Evolutionary conservation across 768 basidiomycete genomes (phyloP).

Genomic region (Porpolomopsis calyptriformis): DNA sequence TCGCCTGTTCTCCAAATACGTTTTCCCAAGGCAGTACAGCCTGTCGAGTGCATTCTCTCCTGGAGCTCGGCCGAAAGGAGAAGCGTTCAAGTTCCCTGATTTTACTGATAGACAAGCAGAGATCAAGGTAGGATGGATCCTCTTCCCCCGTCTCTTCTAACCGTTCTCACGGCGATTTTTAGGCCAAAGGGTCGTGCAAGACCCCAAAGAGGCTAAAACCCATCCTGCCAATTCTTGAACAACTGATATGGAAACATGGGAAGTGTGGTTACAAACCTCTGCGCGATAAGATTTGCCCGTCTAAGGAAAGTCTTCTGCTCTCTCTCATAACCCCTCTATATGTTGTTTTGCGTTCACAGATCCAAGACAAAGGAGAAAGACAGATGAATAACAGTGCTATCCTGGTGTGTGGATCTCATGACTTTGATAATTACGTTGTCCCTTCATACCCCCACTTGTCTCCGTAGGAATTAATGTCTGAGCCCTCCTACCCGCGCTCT

Average conservation of each 20-base stretch:
- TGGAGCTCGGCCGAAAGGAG: slow-evolving; percentile 13
- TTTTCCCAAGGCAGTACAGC: slow-evolving; percentile 76
- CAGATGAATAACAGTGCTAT: slow-evolving; percentile 53
- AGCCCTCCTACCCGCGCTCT: slow-evolving; percentile 41
- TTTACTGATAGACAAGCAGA: slow-evolving; percentile 56
- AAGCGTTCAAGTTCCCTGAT: slow-evolving; percentile 32
- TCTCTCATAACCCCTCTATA: neutral
- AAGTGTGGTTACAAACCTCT: slow-evolving; percentile 64
- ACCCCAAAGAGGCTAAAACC: slow-evolving; percentile 67
- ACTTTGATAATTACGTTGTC: neutral
- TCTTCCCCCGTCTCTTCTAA: neutral
- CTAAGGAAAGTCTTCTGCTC: slow-evolving; percentile 48
- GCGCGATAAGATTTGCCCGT: slow-evolving; percentile 57
- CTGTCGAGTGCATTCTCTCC: slow-evolving; percentile 48
- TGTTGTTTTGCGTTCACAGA: slow-evolving; percentile 18
- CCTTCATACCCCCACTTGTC: slow-evolving; percentile 4
- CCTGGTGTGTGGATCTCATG: slow-evolving; percentile 31
- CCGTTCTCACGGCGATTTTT: neutral
- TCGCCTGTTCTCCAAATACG: slow-evolving; percentile 65
- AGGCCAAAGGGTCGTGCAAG: slow-evolving; percentile 40
- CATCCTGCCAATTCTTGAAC: slow-evolving; percentile 42
- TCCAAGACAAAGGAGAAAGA: slow-evolving; percentile 27
- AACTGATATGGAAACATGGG: slow-evolving; percentile 53
- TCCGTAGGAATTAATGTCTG: slow-evolving; percentile 65
- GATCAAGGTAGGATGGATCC: slow-evolving; percentile 43